Base-by-base conservation (phyloP, 164 flowering plant genomes). In the Kalanchoe fedtschenkoi region DNA sequence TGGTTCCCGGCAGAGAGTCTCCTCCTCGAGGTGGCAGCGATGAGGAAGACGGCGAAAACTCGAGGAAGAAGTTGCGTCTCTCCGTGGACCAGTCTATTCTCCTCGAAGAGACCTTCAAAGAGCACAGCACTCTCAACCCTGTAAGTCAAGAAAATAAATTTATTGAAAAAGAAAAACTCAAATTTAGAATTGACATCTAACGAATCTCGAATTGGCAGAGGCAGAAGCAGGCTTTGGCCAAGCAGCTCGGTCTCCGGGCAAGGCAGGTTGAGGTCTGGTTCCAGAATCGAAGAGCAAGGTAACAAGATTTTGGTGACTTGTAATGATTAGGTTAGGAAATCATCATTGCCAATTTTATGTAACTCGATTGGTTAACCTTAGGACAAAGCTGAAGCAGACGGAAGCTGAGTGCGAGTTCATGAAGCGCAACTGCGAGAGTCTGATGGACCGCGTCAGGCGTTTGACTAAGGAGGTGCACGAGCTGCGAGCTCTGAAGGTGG, bases 181-280 rank as follows among this genome's bases (percentile, higher is more conserved):
- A 32, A 9, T 33, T 34, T 1, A 16, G 32, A 33, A 30, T n/a
- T 8, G 17, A 41, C 4, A 38, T 26, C 34, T 33, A 2, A 24
- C 58, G 33, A 19, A 33, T 46, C 33, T 42, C 62, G 47, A 14
- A 5, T 28, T n/a, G 62, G 62, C 85, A 91, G 97, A 91, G 87
- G 70, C 96, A 91, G 71, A 91, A 88, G 75, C 44, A 65, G 66
- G 88, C 91, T 10, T 72, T 88, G 79, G 91, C 96, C 1, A 88
- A 82, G 73, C 84, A 80, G 65, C 63, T 88, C 37, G 82, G 82
- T 7, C 78, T 88, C 22, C 71, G 89, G 8, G 86, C 91, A 0
- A 72, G 96, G 61, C 96, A 88, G 62, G 91, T 88, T 22, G 96
- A 88, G 67, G 96, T 88, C 0, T 88, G 96, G 96, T 88, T 86